These are phyloP conservation scores for Moesziomyces parantarcticus DNA, from an alignment of 1,284 basidiomycete genomes.

Conservation along the genomic window DNA sequence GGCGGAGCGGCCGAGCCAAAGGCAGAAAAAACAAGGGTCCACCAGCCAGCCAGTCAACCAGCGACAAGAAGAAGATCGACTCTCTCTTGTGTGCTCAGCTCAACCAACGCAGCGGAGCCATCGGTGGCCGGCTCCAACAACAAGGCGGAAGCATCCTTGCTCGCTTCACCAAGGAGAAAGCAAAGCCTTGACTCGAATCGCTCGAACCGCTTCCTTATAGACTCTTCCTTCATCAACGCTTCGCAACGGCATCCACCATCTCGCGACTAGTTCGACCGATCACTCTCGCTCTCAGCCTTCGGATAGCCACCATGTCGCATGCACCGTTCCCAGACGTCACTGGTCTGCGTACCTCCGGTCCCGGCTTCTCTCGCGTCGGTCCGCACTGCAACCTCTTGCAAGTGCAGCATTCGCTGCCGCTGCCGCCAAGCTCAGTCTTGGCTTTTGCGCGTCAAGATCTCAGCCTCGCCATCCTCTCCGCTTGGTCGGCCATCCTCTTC, in stretches of 20 bases:
- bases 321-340: conserved; percentile 64
- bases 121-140: too few species aligned
- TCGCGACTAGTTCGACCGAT: background rate
- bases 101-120: too few species aligned
- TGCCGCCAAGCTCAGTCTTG: conserved; percentile 8
- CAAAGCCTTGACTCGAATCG: too few species aligned
- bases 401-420: conserved; percentile 12
- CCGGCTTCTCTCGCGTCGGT: conserved; percentile 38
- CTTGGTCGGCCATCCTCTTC: conserved; percentile 43
- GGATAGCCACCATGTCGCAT: conserved; percentile 17
- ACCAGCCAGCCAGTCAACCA: background rate
- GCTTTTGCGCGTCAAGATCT: conserved; percentile 16
- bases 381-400: conserved; percentile 26
- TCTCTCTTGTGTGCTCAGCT: too few species aligned
- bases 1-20: background rate
- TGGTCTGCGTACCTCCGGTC: conserved; percentile 53
- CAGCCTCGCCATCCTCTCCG: conserved; percentile 33
- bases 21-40: conserved; percentile 19
- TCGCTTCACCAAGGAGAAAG: too few species aligned
- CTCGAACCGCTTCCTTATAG: background rate
- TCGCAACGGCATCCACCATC: background rate
- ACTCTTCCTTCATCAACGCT: background rate
- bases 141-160: too few species aligned
- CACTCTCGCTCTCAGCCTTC: conserved; percentile 2
- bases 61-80: background rate